Evolutionary conservation across 176 grass and related monocot species (phyloP).

Genomic region (Eleusine indica): DNA sequence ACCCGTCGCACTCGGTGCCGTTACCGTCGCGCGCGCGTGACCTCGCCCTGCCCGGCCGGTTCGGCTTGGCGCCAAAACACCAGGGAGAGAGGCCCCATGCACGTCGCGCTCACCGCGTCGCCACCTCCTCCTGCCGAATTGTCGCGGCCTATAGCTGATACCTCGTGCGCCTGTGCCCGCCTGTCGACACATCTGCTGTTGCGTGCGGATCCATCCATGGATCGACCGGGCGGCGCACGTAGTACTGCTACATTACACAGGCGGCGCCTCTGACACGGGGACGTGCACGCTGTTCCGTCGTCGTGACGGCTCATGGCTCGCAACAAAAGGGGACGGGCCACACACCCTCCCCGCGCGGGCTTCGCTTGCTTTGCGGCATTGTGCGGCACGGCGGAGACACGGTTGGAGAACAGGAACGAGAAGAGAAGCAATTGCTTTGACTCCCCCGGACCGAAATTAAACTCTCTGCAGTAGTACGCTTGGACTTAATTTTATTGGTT

Average conservation of each 20-base stretch:
- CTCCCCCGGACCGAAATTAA: no score
- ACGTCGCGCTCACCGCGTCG: slow-evolving; percentile 32
- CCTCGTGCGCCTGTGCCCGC: slow-evolving; percentile 42
- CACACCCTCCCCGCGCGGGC: not conserved
- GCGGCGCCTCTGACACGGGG: not conserved
- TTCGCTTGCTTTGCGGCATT: not conserved
- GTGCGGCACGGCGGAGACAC: not conserved
- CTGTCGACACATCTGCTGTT: not conserved
- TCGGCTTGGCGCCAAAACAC: slow-evolving; percentile 6
- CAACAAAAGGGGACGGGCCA: not conserved
- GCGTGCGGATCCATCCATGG: not conserved
- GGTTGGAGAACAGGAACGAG: slow-evolving; percentile 9
- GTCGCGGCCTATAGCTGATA: slow-evolving; percentile 33
- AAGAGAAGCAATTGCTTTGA: not conserved
- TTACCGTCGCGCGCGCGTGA: not conserved
- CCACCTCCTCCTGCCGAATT: slow-evolving; percentile 53
- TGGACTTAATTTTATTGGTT: no score
- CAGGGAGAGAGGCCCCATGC: not conserved
- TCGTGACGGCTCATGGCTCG: not conserved
- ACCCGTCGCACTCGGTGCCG: slow-evolving; percentile 41
- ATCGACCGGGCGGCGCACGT: not conserved
- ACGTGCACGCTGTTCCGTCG: not conserved
- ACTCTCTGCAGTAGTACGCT: no score
- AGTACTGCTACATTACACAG: not conserved
- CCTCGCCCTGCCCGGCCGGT: not conserved